Evolutionary conservation across 1,139 yeast genomes (phyloP).

Genomic region (Waltiozyma sp.): DNA sequence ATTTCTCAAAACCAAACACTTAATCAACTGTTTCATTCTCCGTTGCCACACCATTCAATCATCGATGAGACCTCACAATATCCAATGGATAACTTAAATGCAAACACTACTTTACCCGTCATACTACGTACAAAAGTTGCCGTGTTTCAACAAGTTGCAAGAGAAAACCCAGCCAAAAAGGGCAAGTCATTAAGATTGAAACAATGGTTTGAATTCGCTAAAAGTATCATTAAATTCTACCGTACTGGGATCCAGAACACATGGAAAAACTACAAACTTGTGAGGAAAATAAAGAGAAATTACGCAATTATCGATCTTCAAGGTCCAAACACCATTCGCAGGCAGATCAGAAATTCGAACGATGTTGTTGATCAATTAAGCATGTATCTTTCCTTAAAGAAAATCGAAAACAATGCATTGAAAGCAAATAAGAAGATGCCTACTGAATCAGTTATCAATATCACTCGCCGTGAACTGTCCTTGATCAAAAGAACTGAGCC

Average conservation of each 20-base stretch:
- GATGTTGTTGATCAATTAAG: slow-evolving; percentile 13
- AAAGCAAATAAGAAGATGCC: slow-evolving; percentile 18
- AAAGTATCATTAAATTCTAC: slow-evolving; percentile 34
- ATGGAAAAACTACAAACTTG: slow-evolving; percentile 30
- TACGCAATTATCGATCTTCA: slow-evolving; percentile 14
- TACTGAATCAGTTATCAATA: slow-evolving; percentile 17
- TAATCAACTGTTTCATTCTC: neutral
- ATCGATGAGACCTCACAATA: neutral
- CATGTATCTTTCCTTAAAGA: slow-evolving; percentile 16
- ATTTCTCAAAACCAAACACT: neutral
- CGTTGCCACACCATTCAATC: neutral
- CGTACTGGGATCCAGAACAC: slow-evolving; percentile 41
- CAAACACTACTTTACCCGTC: slow-evolving; percentile 8
- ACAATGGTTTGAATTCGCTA: slow-evolving; percentile 31
- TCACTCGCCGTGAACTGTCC: slow-evolving; percentile 47
- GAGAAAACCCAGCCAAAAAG: slow-evolving; percentile 16
- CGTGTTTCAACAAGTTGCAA: slow-evolving; percentile 19
- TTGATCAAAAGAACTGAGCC: slow-evolving; percentile 43
- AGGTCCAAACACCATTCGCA: slow-evolving; percentile 16
- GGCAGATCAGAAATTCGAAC: slow-evolving; percentile 14
- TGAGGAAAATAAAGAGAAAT: slow-evolving; percentile 18
- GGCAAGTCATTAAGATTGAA: slow-evolving; percentile 22
- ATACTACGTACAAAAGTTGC: slow-evolving; percentile 7
- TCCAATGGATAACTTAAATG: slow-evolving; percentile 4
- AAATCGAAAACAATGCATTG: slow-evolving; percentile 19